Percentiles rank a stretch among this genome's conserved stretches.
phyloP scores from a whole-genome alignment of 768 basidiomycete species.

The Punctularia strigosozonata region DNA sequence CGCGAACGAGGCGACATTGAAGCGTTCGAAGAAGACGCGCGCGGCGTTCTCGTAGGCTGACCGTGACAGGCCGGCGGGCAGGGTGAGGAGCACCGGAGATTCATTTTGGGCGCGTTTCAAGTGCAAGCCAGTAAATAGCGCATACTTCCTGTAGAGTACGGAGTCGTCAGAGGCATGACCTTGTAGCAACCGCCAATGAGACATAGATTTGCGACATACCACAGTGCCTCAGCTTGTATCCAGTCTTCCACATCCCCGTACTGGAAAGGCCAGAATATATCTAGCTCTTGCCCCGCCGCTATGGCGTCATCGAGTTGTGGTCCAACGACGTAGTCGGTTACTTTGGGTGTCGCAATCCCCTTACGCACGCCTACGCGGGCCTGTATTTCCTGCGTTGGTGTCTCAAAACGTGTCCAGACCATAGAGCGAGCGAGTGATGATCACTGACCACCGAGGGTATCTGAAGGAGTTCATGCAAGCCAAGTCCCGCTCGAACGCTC shows the following conservation, averaged over 20 bases:
- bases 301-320: slow-evolving; percentile 70
- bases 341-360: slow-evolving; percentile 17
- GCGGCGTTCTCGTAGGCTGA: slow-evolving; percentile 60
- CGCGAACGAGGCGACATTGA: slow-evolving; percentile 77
- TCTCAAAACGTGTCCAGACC: slow-evolving; percentile 2
- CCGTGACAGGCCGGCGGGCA: slow-evolving; percentile 54
- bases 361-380: slow-evolving; percentile 72
- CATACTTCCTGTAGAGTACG: slow-evolving; percentile 55
- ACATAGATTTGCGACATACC: slow-evolving; percentile 33
- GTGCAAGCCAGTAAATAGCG: slow-evolving; percentile 63
- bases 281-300: slow-evolving; percentile 58
- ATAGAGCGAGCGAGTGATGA: background rate
- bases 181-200: background rate
- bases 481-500: slow-evolving; percentile 61
- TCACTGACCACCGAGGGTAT: slow-evolving; percentile 59
- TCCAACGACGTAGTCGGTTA: slow-evolving; percentile 79
- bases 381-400: slow-evolving; percentile 46
- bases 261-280: slow-evolving; percentile 75
- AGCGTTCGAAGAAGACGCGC: slow-evolving; percentile 85
- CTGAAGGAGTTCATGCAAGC: slow-evolving; percentile 69
- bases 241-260: slow-evolving; percentile 66
- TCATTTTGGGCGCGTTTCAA: slow-evolving; percentile 80
- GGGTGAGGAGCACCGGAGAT: slow-evolving; percentile 70
- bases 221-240: slow-evolving; percentile 80
- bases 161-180: slow-evolving; percentile 3